These are phyloP conservation scores for Lipomyces mesembrius DNA, from an alignment of 805 yeast species.

Conservation along the genomic window DNA sequence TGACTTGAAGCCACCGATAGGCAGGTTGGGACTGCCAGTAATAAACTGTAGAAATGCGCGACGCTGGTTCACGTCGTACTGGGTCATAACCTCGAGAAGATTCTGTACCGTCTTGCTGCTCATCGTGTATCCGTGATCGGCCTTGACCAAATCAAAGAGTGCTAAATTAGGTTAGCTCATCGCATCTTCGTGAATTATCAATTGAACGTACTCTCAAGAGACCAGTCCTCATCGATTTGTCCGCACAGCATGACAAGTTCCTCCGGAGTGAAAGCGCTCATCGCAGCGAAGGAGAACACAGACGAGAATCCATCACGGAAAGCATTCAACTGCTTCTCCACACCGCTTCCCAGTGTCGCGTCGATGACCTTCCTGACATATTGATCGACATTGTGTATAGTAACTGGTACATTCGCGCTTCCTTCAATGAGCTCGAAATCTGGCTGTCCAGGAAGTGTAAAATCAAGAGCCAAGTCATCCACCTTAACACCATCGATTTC, in stretches of 20 bases:
- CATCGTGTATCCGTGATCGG: slow-evolving; percentile 86
- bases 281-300: slow-evolving; percentile 77
- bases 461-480: slow-evolving; percentile 62
- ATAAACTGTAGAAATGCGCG: slow-evolving; percentile 81
- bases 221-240: slow-evolving; percentile 85
- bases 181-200: slow-evolving; percentile 43
- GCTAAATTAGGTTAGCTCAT: slow-evolving; percentile 48
- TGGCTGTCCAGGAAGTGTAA: slow-evolving; percentile 77
- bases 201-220: slow-evolving; percentile 38
- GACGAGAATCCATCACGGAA: slow-evolving; percentile 81
- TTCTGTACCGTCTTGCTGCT: slow-evolving; percentile 67
- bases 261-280: slow-evolving; percentile 71
- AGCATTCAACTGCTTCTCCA: slow-evolving; percentile 63
- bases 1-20: slow-evolving; percentile 89
- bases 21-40: slow-evolving; percentile 91
- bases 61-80: slow-evolving; percentile 59
- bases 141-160: slow-evolving; percentile 63
- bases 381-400: slow-evolving; percentile 57
- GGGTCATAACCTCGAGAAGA: slow-evolving; percentile 64
- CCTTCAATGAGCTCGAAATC: slow-evolving; percentile 59
- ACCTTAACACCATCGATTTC: slow-evolving; percentile 51
- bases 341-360: slow-evolving; percentile 64
- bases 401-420: slow-evolving; percentile 60
- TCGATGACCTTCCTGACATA: slow-evolving; percentile 65
- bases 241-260: slow-evolving; percentile 79